Conservation (phyloP, 2,329 filamentous ascomycete genomes). For the Thielaviopsis punctulata region DNA sequence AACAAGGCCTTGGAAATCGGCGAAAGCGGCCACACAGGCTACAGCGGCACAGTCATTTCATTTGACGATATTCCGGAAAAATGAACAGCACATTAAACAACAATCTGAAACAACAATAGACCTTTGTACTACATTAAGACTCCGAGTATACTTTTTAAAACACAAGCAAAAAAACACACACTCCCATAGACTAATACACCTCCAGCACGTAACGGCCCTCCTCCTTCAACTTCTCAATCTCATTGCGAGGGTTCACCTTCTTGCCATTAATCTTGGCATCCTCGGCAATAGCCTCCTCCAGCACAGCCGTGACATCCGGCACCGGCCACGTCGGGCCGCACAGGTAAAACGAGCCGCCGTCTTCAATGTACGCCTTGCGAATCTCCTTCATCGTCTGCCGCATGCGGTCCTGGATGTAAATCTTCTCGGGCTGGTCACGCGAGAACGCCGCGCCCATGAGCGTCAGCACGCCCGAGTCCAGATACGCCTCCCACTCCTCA, state of each 20-base stretch:
- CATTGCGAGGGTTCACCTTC: conserved; percentile 73
- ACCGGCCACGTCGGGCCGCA: conserved; percentile 98
- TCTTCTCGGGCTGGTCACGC: conserved; percentile 92
- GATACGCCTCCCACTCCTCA: conserved; percentile 97
- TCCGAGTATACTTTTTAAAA: too few species aligned
- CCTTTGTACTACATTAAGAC: not conserved
- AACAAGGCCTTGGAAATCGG: conserved; percentile 6
- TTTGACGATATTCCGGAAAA: conserved; percentile 21
- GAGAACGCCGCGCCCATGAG: conserved; percentile 87
- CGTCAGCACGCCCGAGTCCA: conserved; percentile 88
- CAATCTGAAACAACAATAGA: not conserved
- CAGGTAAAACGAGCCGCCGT: conserved; percentile 89
- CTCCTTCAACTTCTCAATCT: conserved; percentile 97
- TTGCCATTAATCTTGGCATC: conserved; percentile 54
- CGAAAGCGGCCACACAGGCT: conserved; percentile 18
- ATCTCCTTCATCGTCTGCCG: conserved; percentile 71
- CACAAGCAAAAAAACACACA: not conserved
- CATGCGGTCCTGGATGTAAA: conserved; percentile 99
- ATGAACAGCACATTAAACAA: not conserved
- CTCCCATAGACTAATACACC: conserved; percentile 51
- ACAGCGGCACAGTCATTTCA: conserved; percentile 18
- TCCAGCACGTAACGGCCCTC: conserved; percentile 86
- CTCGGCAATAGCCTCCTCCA: conserved; percentile 75
- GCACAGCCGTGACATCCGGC: conserved; percentile 82
- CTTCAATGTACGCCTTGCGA: conserved; percentile 65